Evolutionary conservation across 225 moss, liverwort and hornwort genomes (phyloP).

Genomic region (Bryoerythrophyllum caledonicum): DNA sequence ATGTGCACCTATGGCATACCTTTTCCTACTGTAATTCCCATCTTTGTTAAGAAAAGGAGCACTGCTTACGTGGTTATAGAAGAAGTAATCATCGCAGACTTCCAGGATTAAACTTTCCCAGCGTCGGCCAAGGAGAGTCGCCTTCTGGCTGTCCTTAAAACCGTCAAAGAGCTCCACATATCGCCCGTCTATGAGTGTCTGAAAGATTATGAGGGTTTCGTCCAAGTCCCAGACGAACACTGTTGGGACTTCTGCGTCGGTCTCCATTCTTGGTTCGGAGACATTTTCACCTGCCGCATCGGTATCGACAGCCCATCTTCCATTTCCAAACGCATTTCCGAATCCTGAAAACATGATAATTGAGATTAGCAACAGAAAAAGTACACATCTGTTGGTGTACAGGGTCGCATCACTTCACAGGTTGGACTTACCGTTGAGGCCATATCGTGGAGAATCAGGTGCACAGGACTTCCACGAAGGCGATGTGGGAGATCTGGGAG

Average conservation of each 20-base stretch:
- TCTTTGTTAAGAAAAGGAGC: neutral
- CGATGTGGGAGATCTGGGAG: conserved; percentile 37
- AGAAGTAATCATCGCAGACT: conserved; percentile 64
- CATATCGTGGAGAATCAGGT: conserved; percentile 36
- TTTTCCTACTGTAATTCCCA: neutral
- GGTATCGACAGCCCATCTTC: conserved; percentile 15
- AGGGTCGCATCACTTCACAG: neutral
- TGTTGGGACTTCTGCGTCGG: conserved; percentile 21
- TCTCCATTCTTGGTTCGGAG: conserved; percentile 19
- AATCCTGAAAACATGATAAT: conserved; percentile 12
- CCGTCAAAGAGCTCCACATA: conserved; percentile 57
- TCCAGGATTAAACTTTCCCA: conserved; percentile 69
- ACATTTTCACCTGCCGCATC: conserved; percentile 7
- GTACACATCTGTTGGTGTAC: neutral
- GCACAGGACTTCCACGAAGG: conserved; percentile 28
- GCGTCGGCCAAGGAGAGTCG: conserved; percentile 44
- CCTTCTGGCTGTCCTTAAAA: conserved; percentile 46
- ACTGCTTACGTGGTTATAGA: conserved; percentile 39
- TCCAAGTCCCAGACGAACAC: conserved; percentile 73
- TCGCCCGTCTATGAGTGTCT: conserved; percentile 55
- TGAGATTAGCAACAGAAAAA: conserved; percentile 12
- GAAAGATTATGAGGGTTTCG: conserved; percentile 67
- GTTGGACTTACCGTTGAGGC: conserved; percentile 11
- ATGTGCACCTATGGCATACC: neutral
- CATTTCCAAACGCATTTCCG: conserved; percentile 31